Conservation (phyloP, 805 yeast species). For the Nadsonia fulvescens region DNA sequence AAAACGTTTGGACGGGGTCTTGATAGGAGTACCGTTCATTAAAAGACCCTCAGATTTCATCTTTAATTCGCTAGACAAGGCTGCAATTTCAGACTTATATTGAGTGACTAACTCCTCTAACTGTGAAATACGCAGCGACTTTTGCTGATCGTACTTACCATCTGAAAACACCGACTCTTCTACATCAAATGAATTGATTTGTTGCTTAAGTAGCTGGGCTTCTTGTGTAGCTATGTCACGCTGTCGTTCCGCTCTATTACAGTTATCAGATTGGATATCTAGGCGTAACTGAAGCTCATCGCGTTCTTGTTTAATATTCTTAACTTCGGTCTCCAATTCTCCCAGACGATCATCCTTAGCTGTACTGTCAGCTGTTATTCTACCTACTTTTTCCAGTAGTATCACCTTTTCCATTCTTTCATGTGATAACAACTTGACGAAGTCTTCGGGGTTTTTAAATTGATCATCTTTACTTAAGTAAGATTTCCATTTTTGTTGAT, state of each 20-base stretch:
- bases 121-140: slow-evolving; percentile 15
- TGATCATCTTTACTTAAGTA: slow-evolving; percentile 23
- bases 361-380: slow-evolving; percentile 16
- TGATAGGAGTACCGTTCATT: no score
- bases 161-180: slow-evolving; percentile 13
- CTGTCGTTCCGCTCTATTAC: slow-evolving; percentile 29
- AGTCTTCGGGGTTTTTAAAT: slow-evolving; percentile 24
- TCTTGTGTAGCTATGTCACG: slow-evolving; percentile 37
- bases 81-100: slow-evolving; percentile 33
- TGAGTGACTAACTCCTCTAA: slow-evolving; percentile 34
- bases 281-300: slow-evolving; percentile 18
- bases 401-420: slow-evolving; percentile 17
- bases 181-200: slow-evolving; percentile 32
- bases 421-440: slow-evolving; percentile 20
- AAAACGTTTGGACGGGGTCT: no score
- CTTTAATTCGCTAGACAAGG: slow-evolving; percentile 23
- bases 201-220: slow-evolving; percentile 36
- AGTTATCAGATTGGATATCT: slow-evolving; percentile 22
- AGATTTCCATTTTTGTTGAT: slow-evolving; percentile 29
- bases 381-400: slow-evolving; percentile 17
- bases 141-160: slow-evolving; percentile 9
- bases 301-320: slow-evolving; percentile 15
- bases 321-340: slow-evolving; percentile 14
- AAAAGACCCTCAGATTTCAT: slow-evolving; percentile 6
- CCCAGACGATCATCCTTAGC: slow-evolving; percentile 9